phyloP scores from a whole-genome alignment of 2,329 filamentous ascomycete species.

The Cercospora nicotianae region DNA sequence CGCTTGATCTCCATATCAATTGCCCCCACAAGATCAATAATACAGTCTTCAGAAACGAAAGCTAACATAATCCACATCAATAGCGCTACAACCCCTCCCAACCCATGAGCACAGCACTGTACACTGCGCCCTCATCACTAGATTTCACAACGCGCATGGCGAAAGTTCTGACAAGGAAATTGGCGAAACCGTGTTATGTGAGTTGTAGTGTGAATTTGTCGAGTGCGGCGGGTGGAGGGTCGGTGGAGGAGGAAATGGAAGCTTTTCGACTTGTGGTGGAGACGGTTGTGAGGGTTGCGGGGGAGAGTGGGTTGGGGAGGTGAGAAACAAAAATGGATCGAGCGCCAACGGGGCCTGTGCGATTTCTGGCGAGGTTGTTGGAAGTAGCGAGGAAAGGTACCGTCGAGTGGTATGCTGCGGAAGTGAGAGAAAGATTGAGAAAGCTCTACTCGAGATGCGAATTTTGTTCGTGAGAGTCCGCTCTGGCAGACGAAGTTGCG shows the following conservation, averaged over 20 bases:
- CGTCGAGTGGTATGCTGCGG: not conserved
- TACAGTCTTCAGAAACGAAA: not conserved
- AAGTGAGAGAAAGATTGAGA: not conserved
- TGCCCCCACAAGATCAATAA: not conserved
- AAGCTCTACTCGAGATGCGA: not conserved
- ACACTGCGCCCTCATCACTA: constrained; percentile 70
- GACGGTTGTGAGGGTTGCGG: constrained; percentile 55
- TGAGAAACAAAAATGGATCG: not conserved
- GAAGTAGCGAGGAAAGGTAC: not conserved
- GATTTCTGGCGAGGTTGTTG: not conserved
- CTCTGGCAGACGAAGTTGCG: not conserved
- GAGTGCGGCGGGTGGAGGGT: constrained; percentile 71
- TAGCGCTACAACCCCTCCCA: constrained; percentile 52
- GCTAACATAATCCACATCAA: not conserved
- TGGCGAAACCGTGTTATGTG: constrained; percentile 78
- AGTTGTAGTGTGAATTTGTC: constrained; percentile 82
- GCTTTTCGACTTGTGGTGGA: constrained; percentile 74
- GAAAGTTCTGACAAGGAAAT: constrained; percentile 74
- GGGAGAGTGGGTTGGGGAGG: not conserved
- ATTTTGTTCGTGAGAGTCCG: not conserved
- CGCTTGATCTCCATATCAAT: too few relatives aligned
- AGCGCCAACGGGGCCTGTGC: not conserved
- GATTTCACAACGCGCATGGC: constrained; percentile 87
- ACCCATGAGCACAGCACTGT: constrained; percentile 76
- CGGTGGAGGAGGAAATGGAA: constrained; percentile 91